phyloP scores from a whole-genome alignment of 2,329 filamentous ascomycete species.

The Colletotrichum sp. region DNA sequence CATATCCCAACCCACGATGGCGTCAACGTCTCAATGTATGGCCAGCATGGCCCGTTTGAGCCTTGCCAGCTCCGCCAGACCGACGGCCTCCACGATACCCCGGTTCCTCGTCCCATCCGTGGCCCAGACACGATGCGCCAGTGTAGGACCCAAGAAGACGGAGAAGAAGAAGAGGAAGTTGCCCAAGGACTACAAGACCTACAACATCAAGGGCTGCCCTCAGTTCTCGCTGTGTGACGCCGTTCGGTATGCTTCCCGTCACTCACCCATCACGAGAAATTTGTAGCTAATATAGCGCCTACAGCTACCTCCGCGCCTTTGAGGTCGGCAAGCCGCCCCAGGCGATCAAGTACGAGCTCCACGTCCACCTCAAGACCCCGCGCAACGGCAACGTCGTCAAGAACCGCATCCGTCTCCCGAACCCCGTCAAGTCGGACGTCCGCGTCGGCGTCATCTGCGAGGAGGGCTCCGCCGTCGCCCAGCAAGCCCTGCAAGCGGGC shows the following conservation, averaged over 20 bases:
- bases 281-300: not conserved
- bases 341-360: conserved; percentile 84
- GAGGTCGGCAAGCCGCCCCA: conserved; percentile 84
- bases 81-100: conserved; percentile 48
- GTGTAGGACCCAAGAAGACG: conserved; percentile 52
- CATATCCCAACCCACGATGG: conserved; percentile 44
- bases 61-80: conserved; percentile 46
- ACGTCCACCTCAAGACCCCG: conserved; percentile 80
- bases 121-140: conserved; percentile 49
- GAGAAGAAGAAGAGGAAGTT: conserved; percentile 61
- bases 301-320: conserved; percentile 85
- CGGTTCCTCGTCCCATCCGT: conserved; percentile 54
- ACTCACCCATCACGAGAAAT: too few species aligned
- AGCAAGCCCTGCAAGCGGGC: conserved; percentile 77
- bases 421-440: conserved; percentile 87
- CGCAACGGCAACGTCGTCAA: conserved; percentile 89
- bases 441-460: conserved; percentile 90
- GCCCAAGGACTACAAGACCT: conserved; percentile 71
- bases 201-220: conserved; percentile 63
- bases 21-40: conserved; percentile 57
- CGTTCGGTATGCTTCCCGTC: conserved; percentile 69
- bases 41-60: conserved; percentile 59
- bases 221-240: conserved; percentile 89
- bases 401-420: conserved; percentile 85
- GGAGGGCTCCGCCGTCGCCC: conserved; percentile 76